Conservation (phyloP, 2,329 filamentous ascomycete species). For the Fusarium sp. region DNA sequence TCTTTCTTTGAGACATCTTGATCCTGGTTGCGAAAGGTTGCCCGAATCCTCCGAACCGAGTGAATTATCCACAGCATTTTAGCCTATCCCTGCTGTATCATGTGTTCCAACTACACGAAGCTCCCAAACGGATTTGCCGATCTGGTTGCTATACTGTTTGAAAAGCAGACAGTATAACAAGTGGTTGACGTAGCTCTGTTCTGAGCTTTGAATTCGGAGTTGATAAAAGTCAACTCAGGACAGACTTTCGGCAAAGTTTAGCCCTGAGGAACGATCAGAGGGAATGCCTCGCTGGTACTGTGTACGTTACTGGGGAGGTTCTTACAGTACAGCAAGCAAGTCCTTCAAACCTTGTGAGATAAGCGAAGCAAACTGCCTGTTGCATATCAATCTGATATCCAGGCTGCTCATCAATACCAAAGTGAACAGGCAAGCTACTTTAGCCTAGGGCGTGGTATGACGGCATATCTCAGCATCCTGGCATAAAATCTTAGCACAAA, state of each 20-base stretch:
- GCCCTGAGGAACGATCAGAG: not conserved
- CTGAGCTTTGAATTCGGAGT: not conserved
- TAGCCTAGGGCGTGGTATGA: slow-evolving; percentile 9
- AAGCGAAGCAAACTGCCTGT: slow-evolving; percentile 23
- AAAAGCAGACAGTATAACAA: not conserved
- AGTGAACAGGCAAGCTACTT: not conserved
- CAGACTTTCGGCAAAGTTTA: not conserved
- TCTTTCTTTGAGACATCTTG: slow-evolving; percentile 16
- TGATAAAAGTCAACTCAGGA: not conserved
- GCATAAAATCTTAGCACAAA: slow-evolving; percentile 9
- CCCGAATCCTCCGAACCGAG: slow-evolving; percentile 38
- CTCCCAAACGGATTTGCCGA: slow-evolving; percentile 14
- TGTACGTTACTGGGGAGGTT: not conserved
- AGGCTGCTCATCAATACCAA: slow-evolving; percentile 4
- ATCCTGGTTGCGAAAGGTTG: slow-evolving; percentile 24
- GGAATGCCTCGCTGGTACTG: not conserved
- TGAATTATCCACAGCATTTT: slow-evolving; percentile 16
- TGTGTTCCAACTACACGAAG: slow-evolving; percentile 16
- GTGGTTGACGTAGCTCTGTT: not conserved
- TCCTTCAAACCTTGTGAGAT: slow-evolving; percentile 11
- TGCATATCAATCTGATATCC: slow-evolving; percentile 5
- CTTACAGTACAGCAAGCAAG: not conserved
- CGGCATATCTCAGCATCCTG: slow-evolving; percentile 23
- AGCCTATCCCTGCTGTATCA: slow-evolving; percentile 6
- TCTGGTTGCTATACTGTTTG: not conserved